Conservation (phyloP, 2,329 filamentous ascomycete genomes). For the Diaporthe sp. region DNA sequence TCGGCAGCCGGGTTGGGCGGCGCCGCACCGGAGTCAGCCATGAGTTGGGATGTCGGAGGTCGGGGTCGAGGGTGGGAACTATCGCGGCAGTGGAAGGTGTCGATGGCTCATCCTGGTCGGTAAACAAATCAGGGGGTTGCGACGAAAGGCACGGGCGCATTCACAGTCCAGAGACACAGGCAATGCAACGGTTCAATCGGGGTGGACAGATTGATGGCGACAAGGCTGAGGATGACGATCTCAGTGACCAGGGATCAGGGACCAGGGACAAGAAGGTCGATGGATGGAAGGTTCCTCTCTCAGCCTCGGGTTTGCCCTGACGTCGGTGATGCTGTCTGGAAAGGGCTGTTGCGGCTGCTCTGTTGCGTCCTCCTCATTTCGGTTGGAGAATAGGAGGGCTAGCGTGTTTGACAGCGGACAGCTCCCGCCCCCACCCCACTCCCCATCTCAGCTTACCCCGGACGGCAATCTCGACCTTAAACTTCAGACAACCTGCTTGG, state of each 20-base stretch:
- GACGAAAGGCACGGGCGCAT: slow-evolving; percentile 3
- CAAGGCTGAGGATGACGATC: slow-evolving; percentile 29
- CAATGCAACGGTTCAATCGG: not conserved
- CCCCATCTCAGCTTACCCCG: slow-evolving; percentile 31
- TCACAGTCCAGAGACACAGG: slow-evolving; percentile 3
- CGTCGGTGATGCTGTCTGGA: slow-evolving; percentile 40
- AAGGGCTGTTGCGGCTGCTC: slow-evolving; percentile 32
- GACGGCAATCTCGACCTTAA: slow-evolving; percentile 27
- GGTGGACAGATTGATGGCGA: not conserved
- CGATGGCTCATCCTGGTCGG: slow-evolving; percentile 34
- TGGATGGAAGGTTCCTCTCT: slow-evolving; percentile 26
- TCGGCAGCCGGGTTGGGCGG: slow-evolving; percentile 30
- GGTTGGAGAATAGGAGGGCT: slow-evolving; percentile 17
- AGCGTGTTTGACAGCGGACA: slow-evolving; percentile 42
- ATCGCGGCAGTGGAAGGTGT: slow-evolving; percentile 26
- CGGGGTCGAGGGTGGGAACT: not conserved
- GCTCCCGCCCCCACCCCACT: slow-evolving; percentile 35
- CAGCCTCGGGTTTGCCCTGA: slow-evolving; percentile 39
- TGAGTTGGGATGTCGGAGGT: slow-evolving; percentile 12
- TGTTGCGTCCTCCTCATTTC: slow-evolving; percentile 34
- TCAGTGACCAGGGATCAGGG: not conserved
- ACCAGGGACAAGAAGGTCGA: slow-evolving; percentile 8
- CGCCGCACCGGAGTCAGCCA: slow-evolving; percentile 38
- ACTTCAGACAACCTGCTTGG: slow-evolving; percentile 17
- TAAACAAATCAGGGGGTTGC: slow-evolving; percentile 35